These are phyloP conservation scores for Mortierella sp. DNA, from an alignment of 371 early-diverging fungal genomes.

Conservation along the genomic window DNA sequence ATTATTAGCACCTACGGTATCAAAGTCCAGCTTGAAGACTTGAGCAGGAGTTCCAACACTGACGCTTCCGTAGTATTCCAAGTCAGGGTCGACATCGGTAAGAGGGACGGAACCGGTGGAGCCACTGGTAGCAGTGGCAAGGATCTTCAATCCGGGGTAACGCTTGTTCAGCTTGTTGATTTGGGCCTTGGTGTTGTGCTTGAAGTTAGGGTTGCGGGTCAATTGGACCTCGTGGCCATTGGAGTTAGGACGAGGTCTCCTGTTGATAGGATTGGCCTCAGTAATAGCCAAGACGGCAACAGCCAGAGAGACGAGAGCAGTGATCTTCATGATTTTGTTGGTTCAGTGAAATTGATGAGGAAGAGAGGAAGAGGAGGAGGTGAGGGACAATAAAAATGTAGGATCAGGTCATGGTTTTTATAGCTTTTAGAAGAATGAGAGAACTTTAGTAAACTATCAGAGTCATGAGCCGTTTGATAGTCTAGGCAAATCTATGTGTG, in stretches of 20 bases:
- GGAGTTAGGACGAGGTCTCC: constrained; percentile 8
- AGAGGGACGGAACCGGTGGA: constrained; percentile 22
- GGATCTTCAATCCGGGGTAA: constrained; percentile 18
- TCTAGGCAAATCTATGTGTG: no score
- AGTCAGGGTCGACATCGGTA: constrained; percentile 18
- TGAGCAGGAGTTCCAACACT: constrained; percentile 78
- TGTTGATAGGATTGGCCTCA: constrained; percentile 32
- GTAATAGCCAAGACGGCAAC: neutral
- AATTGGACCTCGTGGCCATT: constrained; percentile 13
- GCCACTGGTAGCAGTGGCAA: neutral
- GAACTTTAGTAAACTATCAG: no score
- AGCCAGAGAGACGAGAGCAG: no score
- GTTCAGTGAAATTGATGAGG: no score
- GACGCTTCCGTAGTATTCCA: constrained; percentile 34
- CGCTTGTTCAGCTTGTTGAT: constrained; percentile 32
- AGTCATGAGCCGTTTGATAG: no score
- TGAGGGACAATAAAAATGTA: no score
- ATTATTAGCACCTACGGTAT: constrained; percentile 40
- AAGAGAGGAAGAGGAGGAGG: no score
- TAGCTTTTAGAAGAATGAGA: no score
- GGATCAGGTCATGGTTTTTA: no score
- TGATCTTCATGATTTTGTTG: no score
- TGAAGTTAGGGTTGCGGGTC: constrained; percentile 31
- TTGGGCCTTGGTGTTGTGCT: constrained; percentile 30
- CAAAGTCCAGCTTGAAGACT: constrained; percentile 70